Evolutionary conservation across 768 basidiomycete species (phyloP).

Genomic region (Lactarius hatsudake): DNA sequence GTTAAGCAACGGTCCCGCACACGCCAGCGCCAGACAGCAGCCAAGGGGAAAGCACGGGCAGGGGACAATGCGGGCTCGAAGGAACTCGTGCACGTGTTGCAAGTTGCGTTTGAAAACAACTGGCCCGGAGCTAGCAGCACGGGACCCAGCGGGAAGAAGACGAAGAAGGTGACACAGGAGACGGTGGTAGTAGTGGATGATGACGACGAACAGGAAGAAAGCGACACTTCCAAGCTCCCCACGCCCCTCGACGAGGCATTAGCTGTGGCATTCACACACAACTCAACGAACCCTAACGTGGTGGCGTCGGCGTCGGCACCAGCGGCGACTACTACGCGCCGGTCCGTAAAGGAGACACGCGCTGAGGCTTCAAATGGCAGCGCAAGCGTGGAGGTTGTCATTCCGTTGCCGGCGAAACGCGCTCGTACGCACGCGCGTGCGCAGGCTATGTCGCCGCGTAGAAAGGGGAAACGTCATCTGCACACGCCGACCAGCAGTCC

Average conservation of each 20-base stretch:
- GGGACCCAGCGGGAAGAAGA: not conserved
- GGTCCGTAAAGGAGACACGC: not conserved
- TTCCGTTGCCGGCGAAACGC: not conserved
- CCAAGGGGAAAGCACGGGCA: not conserved
- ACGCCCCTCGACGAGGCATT: conserved; percentile 3
- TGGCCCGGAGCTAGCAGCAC: not conserved
- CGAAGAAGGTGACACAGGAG: not conserved
- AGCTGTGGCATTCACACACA: conserved; percentile 6
- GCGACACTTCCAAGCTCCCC: not conserved
- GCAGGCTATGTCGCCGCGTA: not conserved
- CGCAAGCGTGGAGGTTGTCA: not conserved
- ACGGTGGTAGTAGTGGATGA: not conserved
- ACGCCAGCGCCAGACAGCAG: not conserved
- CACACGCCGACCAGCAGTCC: not conserved
- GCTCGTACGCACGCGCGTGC: not conserved
- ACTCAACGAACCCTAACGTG: conserved; percentile 11
- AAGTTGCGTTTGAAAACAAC: conserved; percentile 21
- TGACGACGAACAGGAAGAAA: not conserved
- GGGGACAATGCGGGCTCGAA: conserved; percentile 9
- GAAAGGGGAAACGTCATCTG: not conserved
- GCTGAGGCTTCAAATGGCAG: not conserved
- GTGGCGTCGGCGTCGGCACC: not conserved
- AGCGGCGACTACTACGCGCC: not conserved
- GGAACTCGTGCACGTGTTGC: conserved; percentile 8
- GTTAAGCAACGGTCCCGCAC: not conserved